These are phyloP conservation scores for Polysphondylium violaceum DNA, from an alignment of 78 protist species.

Conservation along the genomic window DNA sequence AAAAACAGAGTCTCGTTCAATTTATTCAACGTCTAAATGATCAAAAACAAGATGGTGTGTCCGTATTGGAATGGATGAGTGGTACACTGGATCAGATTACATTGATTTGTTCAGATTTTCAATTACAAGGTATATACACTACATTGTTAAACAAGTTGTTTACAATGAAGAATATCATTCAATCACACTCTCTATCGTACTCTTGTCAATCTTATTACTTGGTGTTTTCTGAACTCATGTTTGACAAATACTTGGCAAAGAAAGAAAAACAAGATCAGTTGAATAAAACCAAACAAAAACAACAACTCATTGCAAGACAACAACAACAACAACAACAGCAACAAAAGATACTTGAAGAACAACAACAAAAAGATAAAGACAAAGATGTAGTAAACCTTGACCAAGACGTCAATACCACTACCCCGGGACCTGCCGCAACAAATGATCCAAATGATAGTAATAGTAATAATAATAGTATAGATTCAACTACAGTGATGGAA, in stretches of 20 bases:
- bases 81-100: background rate
- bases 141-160: no score
- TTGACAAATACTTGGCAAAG: slow-evolving; percentile 6
- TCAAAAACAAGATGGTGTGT: background rate
- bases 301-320: background rate
- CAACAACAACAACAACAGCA: background rate
- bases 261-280: background rate
- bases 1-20: background rate
- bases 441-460: background rate
- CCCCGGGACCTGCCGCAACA: background rate
- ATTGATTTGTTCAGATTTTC: no score
- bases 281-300: background rate
- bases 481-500: background rate
- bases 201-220: slow-evolving; percentile 23
- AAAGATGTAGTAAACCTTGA: no score
- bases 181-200: no score
- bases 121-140: no score
- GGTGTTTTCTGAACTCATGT: background rate
- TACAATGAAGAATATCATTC: no score
- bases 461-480: background rate
- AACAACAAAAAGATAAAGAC: no score
- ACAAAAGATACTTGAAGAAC: no score
- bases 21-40: background rate
- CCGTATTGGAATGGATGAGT: slow-evolving; percentile 42
- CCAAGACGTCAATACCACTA: no score